phyloP scores from a whole-genome alignment of 2,329 filamentous ascomycete species.

The Arthrobotrys entomopaga region DNA sequence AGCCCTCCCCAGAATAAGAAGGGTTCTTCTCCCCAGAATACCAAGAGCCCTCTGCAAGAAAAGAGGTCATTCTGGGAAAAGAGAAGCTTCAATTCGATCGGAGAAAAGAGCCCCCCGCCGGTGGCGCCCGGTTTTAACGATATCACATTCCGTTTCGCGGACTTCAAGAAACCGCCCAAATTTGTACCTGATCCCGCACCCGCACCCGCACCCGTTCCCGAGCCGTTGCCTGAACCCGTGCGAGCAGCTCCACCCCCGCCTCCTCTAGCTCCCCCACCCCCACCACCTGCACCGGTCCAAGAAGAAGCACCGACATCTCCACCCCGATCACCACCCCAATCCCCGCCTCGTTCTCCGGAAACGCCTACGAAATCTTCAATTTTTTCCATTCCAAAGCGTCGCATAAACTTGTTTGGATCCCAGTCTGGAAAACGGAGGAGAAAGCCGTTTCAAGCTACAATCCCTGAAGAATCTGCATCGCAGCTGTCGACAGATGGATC shows the following conservation, averaged over 20 bases:
- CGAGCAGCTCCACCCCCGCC: conserved; percentile 15
- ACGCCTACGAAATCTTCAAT: conserved; percentile 26
- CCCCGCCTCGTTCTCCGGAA: conserved; percentile 33
- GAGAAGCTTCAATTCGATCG: conserved; percentile 7
- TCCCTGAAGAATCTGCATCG: conserved; percentile 50
- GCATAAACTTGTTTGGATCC: conserved; percentile 57
- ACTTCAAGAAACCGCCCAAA: conserved; percentile 34
- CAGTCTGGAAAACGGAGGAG: conserved; percentile 57
- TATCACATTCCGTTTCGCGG: conserved; percentile 41
- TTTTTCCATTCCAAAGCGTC: conserved; percentile 57
- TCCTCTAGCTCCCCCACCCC: conserved; percentile 1
- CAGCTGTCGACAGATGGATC: conserved; percentile 43
- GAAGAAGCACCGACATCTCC: conserved; percentile 24
- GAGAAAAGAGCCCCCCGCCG: conserved; percentile 2
- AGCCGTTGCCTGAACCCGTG: background rate
- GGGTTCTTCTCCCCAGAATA: background rate
- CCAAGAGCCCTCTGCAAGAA: conserved; percentile 17
- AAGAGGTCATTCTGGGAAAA: conserved; percentile 13
- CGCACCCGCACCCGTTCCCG: background rate
- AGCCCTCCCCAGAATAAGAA: conserved; percentile 16
- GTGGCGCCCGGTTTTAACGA: conserved; percentile 34
- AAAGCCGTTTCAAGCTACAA: conserved; percentile 53
- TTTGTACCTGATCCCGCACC: conserved; percentile 15
- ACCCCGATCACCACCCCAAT: conserved; percentile 1
- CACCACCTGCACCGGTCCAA: conserved; percentile 5